Conservation (phyloP, 208 protist genomes). For the Trypanosoma scelopori region DNA sequence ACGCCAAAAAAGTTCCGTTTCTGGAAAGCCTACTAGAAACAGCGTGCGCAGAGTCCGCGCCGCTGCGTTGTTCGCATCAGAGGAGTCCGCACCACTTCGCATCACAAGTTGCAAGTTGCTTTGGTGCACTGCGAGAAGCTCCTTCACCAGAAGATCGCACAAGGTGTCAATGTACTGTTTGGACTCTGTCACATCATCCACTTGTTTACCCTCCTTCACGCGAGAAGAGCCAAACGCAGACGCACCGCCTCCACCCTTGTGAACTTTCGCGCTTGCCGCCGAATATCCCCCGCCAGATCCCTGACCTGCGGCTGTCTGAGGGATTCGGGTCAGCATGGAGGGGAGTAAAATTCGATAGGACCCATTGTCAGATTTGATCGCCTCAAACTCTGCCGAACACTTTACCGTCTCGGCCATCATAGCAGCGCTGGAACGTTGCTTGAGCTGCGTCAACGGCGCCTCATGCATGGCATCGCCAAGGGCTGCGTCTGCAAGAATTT, state of each 20-base stretch:
- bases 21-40: conserved; percentile 70
- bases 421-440: conserved; percentile 18
- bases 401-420: conserved; percentile 8
- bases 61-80: neutral
- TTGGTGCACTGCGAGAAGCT: conserved; percentile 61
- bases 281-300: conserved; percentile 12
- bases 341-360: conserved; percentile 15
- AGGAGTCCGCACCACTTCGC: conserved; percentile 7
- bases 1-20: conserved; percentile 55
- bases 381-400: conserved; percentile 11
- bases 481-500: conserved; percentile 48
- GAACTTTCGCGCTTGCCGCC: neutral
- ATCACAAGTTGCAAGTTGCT: conserved; percentile 57
- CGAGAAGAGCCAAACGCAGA: neutral
- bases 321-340: conserved; percentile 9
- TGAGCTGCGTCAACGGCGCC: neutral
- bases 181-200: conserved; percentile 39
- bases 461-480: conserved; percentile 27
- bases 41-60: conserved; percentile 20
- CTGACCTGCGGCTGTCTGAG: conserved; percentile 11
- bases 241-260: neutral
- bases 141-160: conserved; percentile 45
- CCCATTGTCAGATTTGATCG: conserved; percentile 12
- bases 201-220: conserved; percentile 15
- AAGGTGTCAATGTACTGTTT: conserved; percentile 53